Conservation (phyloP, 192 early-diverging fungal species). For the Geranomyces michiganensis region DNA sequence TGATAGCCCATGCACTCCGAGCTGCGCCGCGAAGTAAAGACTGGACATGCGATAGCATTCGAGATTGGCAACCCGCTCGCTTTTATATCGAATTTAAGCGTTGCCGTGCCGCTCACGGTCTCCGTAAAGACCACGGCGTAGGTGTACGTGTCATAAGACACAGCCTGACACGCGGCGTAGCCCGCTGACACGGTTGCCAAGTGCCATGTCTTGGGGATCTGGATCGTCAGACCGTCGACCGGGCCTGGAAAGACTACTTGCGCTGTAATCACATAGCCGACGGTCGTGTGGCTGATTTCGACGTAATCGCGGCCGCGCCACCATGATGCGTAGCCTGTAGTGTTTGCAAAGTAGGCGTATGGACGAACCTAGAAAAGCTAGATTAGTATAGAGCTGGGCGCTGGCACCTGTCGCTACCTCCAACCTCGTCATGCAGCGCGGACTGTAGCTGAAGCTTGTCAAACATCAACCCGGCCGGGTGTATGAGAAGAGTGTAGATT, state of each 20-base stretch:
- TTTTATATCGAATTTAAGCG: neutral
- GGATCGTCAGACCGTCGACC: neutral
- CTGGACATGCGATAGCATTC: neutral
- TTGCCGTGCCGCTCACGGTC: neutral
- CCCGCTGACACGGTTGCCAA: neutral
- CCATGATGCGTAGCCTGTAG: constrained; percentile 5
- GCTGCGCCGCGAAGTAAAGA: neutral
- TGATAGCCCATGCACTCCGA: neutral
- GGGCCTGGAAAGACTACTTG: neutral
- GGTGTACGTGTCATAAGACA: neutral
- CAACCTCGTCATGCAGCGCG: neutral
- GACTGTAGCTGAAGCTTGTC: constrained; percentile 11
- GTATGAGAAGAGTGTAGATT: constrained; percentile 5
- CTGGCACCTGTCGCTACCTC: too few species aligned
- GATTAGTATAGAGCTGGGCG: too few species aligned
- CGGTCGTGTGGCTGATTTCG: neutral
- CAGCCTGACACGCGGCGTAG: constrained; percentile 1
- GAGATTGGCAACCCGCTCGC: neutral
- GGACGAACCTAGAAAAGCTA: neutral
- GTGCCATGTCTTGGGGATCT: neutral
- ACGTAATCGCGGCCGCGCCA: constrained; percentile 7
- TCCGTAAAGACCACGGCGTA: constrained; percentile 7
- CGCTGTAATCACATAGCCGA: neutral
- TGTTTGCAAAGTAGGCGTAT: constrained; percentile 6
- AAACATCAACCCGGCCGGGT: constrained; percentile 9